These are phyloP conservation scores for Calonectria crousiana DNA, from an alignment of 2,329 filamentous ascomycete species.

Conservation along the genomic window DNA sequence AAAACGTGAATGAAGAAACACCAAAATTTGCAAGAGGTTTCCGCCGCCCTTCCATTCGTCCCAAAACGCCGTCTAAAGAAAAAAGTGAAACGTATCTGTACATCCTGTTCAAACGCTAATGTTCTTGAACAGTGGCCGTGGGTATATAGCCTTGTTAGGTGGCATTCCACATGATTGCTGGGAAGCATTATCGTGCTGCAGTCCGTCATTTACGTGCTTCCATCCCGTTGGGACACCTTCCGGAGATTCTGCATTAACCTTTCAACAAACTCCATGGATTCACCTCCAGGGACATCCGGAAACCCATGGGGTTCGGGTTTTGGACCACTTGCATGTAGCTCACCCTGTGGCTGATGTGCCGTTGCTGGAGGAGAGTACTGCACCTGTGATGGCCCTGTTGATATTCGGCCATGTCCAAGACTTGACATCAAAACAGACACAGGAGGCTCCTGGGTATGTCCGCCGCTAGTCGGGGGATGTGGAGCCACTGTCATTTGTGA, in stretches of 20 bases:
- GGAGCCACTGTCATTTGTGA: neutral
- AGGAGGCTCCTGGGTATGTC: neutral
- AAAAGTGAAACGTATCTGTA: constrained; percentile 12
- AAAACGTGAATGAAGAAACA: constrained; percentile 6
- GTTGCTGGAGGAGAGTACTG: neutral
- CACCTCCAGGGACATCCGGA: constrained; percentile 56
- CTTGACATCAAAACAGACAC: neutral
- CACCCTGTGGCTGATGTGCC: neutral
- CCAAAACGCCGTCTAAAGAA: constrained; percentile 24
- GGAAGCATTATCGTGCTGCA: neutral
- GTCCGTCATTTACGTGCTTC: constrained; percentile 6
- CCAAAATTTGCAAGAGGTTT: neutral
- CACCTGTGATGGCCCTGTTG: neutral
- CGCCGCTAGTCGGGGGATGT: neutral
- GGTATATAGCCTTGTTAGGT: constrained; percentile 3
- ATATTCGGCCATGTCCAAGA: neutral
- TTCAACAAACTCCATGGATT: constrained; percentile 64
- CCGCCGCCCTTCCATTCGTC: constrained; percentile 1
- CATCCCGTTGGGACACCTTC: constrained; percentile 49
- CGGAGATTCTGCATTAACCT: constrained; percentile 65
- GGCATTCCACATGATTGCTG: neutral
- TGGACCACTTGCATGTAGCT: neutral
- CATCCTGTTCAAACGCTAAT: constrained; percentile 8
- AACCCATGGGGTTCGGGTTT: constrained; percentile 47
- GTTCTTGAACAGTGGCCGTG: neutral